phyloP scores from a whole-genome alignment of 345 rosid genomes.

The Cardamine occulta region DNA sequence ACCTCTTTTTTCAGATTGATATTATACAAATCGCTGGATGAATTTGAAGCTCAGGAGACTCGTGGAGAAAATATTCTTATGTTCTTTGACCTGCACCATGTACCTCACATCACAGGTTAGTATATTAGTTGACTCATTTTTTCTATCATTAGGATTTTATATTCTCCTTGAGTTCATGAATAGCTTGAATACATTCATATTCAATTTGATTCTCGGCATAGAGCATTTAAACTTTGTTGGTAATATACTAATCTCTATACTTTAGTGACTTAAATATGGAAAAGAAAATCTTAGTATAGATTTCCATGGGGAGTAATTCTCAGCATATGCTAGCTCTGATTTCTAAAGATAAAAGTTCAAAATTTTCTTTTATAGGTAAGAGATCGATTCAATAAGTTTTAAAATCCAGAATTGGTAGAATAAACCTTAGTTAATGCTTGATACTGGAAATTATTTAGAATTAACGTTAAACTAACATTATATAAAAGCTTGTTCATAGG shows the following conservation, averaged over 20 bases:
- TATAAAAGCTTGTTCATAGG: conserved; percentile 28
- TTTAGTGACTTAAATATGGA: conserved; percentile 15
- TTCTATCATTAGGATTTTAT: neutral
- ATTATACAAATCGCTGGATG: conserved; percentile 13
- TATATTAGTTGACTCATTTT: conserved; percentile 16
- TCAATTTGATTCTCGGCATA: conserved; percentile 18
- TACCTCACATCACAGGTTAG: conserved; percentile 32
- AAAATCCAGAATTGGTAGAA: conserved; percentile 29
- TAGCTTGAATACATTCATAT: conserved; percentile 29
- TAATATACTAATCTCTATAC: conserved; percentile 32
- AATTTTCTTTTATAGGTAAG: conserved; percentile 18
- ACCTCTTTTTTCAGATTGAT: conserved; percentile 30
- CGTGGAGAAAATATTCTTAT: neutral
- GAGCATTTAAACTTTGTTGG: conserved; percentile 29
- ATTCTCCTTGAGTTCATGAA: conserved; percentile 6
- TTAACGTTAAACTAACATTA: conserved; percentile 25
- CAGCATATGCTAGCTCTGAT: conserved; percentile 42
- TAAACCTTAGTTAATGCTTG: conserved; percentile 39
- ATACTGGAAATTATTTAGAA: conserved; percentile 17
- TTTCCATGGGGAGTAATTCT: conserved; percentile 36
- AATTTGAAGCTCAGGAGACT: conserved; percentile 23
- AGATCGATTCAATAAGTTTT: conserved; percentile 10
- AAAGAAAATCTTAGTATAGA: conserved; percentile 5
- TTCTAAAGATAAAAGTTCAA: neutral
- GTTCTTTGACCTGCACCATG: conserved; percentile 16